phyloP scores from a whole-genome alignment of 1,284 basidiomycete genomes.

The Caloboletus inedulis region DNA sequence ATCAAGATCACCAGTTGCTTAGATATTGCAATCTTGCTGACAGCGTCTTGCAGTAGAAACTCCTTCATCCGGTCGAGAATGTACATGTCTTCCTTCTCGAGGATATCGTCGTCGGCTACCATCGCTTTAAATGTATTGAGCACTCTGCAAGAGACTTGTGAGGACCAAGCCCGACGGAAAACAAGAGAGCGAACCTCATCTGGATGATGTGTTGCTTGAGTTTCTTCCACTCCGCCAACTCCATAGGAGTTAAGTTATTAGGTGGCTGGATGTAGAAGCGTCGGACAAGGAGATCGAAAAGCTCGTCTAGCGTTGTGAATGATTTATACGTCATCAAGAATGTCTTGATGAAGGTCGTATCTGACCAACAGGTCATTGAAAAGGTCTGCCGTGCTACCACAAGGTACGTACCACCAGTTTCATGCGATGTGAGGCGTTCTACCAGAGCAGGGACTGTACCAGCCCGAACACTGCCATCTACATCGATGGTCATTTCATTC shows the following conservation, averaged over 20 bases:
- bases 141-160: constrained; percentile 48
- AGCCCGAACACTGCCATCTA: constrained; percentile 80
- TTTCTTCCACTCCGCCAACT: constrained; percentile 81
- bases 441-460: constrained; percentile 86
- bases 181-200: constrained; percentile 59
- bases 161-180: constrained; percentile 1
- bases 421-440: constrained; percentile 89
- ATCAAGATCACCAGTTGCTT: constrained; percentile 72
- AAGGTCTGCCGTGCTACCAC: background rate
- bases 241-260: constrained; percentile 56
- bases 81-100: constrained; percentile 78
- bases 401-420: constrained; percentile 63
- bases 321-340: constrained; percentile 98
- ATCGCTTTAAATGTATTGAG: constrained; percentile 82
- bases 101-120: constrained; percentile 74
- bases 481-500: constrained; percentile 80
- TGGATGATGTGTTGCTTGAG: constrained; percentile 89
- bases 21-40: constrained; percentile 59
- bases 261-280: constrained; percentile 85
- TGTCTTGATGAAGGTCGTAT: constrained; percentile 82
- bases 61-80: constrained; percentile 77
- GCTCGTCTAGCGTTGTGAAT: constrained; percentile 83
- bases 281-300: constrained; percentile 83
- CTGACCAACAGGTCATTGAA: constrained; percentile 37
- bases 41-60: constrained; percentile 70